A percentile compares a stretch with the other conserved stretches of the same genome.
phyloP scores from a whole-genome alignment of 2,329 filamentous ascomycete species.

The Orbilia javanica region DNA sequence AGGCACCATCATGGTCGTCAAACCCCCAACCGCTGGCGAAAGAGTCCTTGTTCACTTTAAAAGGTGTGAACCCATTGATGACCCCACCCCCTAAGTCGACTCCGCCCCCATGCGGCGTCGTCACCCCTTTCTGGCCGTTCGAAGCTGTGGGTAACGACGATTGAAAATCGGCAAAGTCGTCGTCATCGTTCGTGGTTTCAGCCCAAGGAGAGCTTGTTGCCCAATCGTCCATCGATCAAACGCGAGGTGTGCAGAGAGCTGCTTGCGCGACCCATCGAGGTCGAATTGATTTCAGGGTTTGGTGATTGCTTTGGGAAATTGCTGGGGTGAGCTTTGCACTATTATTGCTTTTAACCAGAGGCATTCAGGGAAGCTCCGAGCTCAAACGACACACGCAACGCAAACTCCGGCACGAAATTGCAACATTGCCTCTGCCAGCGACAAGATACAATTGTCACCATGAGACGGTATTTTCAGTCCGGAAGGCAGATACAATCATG shows the following conservation, averaged over 20 bases:
- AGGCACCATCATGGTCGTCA: slow-evolving; percentile 31
- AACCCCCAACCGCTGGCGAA: slow-evolving; percentile 52
- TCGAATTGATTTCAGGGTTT: slow-evolving; percentile 38
- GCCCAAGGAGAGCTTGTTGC: slow-evolving; percentile 59
- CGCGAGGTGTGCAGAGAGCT: slow-evolving; percentile 48
- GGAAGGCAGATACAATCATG: no score
- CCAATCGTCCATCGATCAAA: slow-evolving; percentile 59
- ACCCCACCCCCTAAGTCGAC: slow-evolving; percentile 17
- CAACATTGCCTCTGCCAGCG: no score
- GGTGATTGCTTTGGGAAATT: slow-evolving; percentile 30
- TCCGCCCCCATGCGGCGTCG: slow-evolving; percentile 11
- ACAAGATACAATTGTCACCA: no score
- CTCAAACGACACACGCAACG: slow-evolving; percentile 29
- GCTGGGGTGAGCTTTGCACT: slow-evolving; percentile 40
- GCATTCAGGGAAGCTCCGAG: slow-evolving; percentile 30
- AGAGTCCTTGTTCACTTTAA: slow-evolving; percentile 42
- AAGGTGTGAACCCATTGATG: slow-evolving; percentile 34
- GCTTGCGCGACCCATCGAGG: slow-evolving; percentile 58
- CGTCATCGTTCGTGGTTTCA: slow-evolving; percentile 55
- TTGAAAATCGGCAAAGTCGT: slow-evolving; percentile 52
- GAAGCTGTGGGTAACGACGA: slow-evolving; percentile 37
- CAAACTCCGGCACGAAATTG: no score
- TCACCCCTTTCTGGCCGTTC: slow-evolving; percentile 38
- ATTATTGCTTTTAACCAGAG: slow-evolving; percentile 15
- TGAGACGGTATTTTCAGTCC: no score